phyloP scores from a whole-genome alignment of 2,329 filamentous ascomycete genomes.

The Tolypocladium capitatum region DNA sequence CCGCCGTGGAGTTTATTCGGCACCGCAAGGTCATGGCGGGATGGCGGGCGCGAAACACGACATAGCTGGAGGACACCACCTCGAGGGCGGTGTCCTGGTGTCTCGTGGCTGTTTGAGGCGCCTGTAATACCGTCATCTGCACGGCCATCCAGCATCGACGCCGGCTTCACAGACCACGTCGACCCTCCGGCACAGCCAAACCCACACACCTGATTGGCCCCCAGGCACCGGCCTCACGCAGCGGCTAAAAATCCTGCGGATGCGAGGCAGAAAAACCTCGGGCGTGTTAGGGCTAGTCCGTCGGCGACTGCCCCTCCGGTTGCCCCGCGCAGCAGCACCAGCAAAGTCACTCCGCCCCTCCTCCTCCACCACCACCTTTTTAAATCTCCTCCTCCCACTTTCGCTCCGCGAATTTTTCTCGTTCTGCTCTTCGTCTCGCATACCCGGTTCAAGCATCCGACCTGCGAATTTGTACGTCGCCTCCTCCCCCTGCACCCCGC shows the following conservation, averaged over 20 bases:
- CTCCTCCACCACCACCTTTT: conserved; percentile 18
- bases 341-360: conserved; percentile 16
- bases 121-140: neutral
- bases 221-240: conserved; percentile 2
- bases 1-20: neutral
- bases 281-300: conserved; percentile 21
- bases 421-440: conserved; percentile 29
- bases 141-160: neutral
- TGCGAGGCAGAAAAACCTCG: conserved; percentile 13
- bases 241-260: conserved; percentile 4
- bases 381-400: conserved; percentile 26
- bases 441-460: conserved; percentile 32
- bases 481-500: conserved; percentile 2
- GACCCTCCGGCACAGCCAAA: neutral
- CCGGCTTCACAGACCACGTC: neutral
- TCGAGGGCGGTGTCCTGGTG: neutral
- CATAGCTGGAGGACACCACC: neutral
- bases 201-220: conserved; percentile 4
- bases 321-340: conserved; percentile 22
- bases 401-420: conserved; percentile 20
- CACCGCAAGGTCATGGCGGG: neutral
- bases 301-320: conserved; percentile 9
- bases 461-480: conserved; percentile 25
- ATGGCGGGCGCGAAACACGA: neutral
- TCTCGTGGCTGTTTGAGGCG: neutral